phyloP scores from a whole-genome alignment of 805 yeast genomes.

The Nakazawaea ernobii region DNA sequence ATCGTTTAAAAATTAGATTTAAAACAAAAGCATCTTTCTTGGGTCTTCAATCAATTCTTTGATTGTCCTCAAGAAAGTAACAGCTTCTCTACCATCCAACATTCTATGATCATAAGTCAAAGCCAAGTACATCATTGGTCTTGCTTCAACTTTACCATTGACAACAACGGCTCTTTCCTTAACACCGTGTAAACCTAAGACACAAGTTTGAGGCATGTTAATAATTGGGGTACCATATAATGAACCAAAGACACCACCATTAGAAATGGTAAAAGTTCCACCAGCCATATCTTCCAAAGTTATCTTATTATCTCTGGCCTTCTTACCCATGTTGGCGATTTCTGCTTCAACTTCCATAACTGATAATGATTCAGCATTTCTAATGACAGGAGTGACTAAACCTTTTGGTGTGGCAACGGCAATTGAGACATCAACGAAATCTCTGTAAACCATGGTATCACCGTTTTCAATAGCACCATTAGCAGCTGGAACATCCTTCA shows the following conservation, averaged over 20 bases:
- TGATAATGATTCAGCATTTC: constrained; percentile 90
- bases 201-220: constrained; percentile 97
- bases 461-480: constrained; percentile 91
- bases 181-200: constrained; percentile 93
- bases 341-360: constrained; percentile 88
- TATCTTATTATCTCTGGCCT: constrained; percentile 95
- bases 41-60: constrained; percentile 99
- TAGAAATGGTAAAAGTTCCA: constrained; percentile 97
- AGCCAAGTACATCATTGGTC: constrained; percentile 99
- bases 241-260: constrained; percentile 99
- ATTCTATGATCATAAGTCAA: constrained; percentile 98
- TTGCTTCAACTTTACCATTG: constrained; percentile 89
- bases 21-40: constrained; percentile 83
- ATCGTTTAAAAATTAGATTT: constrained; percentile 9
- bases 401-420: constrained; percentile 99
- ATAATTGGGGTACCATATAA: constrained; percentile 97
- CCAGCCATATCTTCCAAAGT: constrained; percentile 98
- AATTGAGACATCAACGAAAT: constrained; percentile 89
- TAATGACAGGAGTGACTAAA: constrained; percentile 93
- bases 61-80: constrained; percentile 88
- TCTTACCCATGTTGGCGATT: constrained; percentile 72
- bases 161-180: constrained; percentile 97
- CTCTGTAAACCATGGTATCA: constrained; percentile 92
- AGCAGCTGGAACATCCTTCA: constrained; percentile 91
- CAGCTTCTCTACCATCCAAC: constrained; percentile 98